Evolutionary conservation across 768 basidiomycete species (phyloP), one percentile per base, ranked within the genome.

Genomic region (Leccinum fibrillosum): DNA sequence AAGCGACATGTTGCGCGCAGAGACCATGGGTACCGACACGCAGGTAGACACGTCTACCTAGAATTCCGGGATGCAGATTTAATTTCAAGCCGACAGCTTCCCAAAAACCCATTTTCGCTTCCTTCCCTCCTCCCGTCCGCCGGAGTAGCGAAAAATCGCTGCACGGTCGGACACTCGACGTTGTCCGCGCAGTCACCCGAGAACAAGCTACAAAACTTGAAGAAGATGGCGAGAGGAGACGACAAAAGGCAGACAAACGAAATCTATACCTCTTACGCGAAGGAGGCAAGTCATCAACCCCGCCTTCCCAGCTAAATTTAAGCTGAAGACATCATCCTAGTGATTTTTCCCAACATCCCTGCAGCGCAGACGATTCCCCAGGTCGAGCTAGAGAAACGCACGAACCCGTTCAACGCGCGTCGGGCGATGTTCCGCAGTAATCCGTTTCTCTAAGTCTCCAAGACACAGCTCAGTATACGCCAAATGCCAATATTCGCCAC

Each of bases 211-310:
- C 84, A 5, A 90, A 89, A 71, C 81, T 98, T 51, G 92, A 90
- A 69, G 94, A 97, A 60, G 90, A 88, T 15, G 88, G 90, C 5
- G 94, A 95, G 69, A 86, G 85, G 67, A 80, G 82, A 59, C 81
- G 93, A 50, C 86, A 93, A 72, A 95, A 95, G 72, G 87, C 89
- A 1, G 97, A 99, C 74, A 95, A 96, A 71, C 83, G 96, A 23
- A 97, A 98, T 69, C 85, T 97, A 69, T 98, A 99, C 71, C 84
- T 99, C 58, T 81, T 99, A 64, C 85, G 92, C 12, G 97, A 99
- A 83, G 97, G 97, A 78, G 92, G 95, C 92, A 67, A 64, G 75
- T 28, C 7, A 35, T 53, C 39, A 9, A 9, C 34, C 58, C 53
- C 53, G 17, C 25, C 10, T 19, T 35, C 9, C 26, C 19, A 4